Evolutionary conservation across 768 basidiomycete genomes (phyloP).

Genomic region (Coprinopsis cinerea): DNA sequence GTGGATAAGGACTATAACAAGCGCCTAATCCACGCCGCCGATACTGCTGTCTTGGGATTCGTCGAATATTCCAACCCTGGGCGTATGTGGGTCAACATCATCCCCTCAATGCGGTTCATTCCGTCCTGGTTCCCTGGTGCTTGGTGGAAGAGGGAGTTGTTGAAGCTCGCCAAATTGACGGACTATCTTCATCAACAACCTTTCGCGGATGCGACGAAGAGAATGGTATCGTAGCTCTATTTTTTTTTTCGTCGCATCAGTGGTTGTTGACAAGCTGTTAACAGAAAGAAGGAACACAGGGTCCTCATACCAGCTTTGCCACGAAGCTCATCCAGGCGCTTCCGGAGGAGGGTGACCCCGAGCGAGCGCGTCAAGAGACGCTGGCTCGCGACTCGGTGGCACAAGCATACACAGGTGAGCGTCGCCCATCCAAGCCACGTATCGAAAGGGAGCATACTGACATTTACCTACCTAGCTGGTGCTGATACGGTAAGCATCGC

Average conservation of each 20-base stretch:
- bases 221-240: no score
- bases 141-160: conserved; percentile 1
- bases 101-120: conserved; percentile 3
- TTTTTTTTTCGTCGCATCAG: no score
- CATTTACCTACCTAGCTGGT: not conserved
- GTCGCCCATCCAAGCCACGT: no score
- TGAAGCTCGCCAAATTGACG: not conserved
- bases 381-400: not conserved
- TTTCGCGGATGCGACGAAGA: not conserved
- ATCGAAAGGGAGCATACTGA: no score
- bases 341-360: not conserved
- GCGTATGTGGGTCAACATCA: not conserved
- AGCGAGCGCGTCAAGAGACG: not conserved
- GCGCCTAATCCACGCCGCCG: not conserved
- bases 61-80: conserved; percentile 1
- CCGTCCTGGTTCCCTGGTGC: conserved; percentile 10
- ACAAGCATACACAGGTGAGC: not conserved
- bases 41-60: not conserved
- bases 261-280: no score
- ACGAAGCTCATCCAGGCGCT: conserved; percentile 4
- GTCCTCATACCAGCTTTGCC: not conserved
- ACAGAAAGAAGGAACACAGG: no score
- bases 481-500: no score
- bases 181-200: not conserved
- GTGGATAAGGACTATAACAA: conserved; percentile 1